Base-by-base conservation (phyloP, 495 filamentous ascomycete genomes). In the Xylaria acuta region DNA sequence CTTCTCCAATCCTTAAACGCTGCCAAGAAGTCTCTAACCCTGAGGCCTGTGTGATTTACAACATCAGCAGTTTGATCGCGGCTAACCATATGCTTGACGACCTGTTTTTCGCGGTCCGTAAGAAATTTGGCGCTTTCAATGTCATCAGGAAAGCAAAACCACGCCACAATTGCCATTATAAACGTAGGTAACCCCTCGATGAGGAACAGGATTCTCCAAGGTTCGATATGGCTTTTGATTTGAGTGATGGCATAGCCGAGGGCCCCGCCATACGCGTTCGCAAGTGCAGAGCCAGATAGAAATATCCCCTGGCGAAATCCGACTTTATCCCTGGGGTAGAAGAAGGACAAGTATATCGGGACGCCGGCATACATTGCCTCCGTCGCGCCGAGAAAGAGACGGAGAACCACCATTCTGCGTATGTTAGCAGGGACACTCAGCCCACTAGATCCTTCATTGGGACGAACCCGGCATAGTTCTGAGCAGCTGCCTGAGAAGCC, bases 301-400 rank as follows among this genome's bases (percentile, higher is more conserved):
- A 95, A 94, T 85, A 95, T 94, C 67, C 86, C 90, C 79, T 92
- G 94, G 45, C 93, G 87, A 71, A 89, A 90, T 75, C 93, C 92
- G 12, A 92, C 91, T 80, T 94, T 92, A n/a, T 84, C 84, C 12
- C 93, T 88, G 60, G 89, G 89, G 75, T 96, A 96, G 90, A 92
- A 92, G 89, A 92, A 92, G 40, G 88, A 81, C 72, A 84, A 75
- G 71, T 84, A 84, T 0, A 83, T 49, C 7, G 81, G 80, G 0
- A 83, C 76, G 25, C 80, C 81, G 2, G 79, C 70, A 25, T 73
- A 75, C 73, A 75, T 75, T 0, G 73, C 73, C 27, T 75, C 73
- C 7, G 65, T 65, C 25, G 70, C 73, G 40, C 73, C 73, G 5
- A 75, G 70, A 6, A 75, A 66, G 27, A 80, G 18, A 67, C 80